Conservation (phyloP, 768 basidiomycete species). For the Tylopilus intermedius region DNA sequence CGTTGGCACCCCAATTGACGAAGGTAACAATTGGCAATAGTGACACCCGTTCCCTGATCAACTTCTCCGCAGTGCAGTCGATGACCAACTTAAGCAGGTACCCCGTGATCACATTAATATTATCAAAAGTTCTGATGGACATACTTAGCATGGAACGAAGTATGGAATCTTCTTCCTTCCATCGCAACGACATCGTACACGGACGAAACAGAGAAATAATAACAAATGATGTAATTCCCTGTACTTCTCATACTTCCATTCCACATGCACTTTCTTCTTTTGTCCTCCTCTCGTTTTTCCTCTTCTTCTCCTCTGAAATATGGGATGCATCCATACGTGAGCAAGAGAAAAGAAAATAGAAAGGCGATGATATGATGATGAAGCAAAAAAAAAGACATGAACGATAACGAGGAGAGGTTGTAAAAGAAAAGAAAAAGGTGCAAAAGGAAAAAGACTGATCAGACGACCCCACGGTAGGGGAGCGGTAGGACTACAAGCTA, state of each 20-base stretch:
- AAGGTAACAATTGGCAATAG: too few species aligned
- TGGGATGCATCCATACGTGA: neutral
- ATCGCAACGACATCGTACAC: neutral
- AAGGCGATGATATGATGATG: slow-evolving; percentile 1
- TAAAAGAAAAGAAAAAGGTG: neutral
- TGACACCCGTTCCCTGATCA: too few species aligned
- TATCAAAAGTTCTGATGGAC: too few species aligned
- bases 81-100: too few species aligned
- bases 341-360: neutral
- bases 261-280: neutral
- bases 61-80: too few species aligned
- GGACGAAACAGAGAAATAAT: neutral
- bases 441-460: slow-evolving; percentile 6
- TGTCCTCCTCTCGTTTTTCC: neutral
- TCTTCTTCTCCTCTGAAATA: neutral
- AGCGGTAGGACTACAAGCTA: slow-evolving; percentile 21
- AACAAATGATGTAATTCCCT: neutral
- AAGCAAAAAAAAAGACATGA: slow-evolving; percentile 1
- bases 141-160: too few species aligned
- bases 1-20: too few species aligned
- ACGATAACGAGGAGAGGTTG: neutral
- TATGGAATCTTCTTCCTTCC: too few species aligned
- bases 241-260: neutral
- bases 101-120: too few species aligned
- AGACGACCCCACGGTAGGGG: slow-evolving; percentile 1